Evolutionary conservation across 345 rosid species (phyloP).

Genomic region (Lumnitzera littorea): DNA sequence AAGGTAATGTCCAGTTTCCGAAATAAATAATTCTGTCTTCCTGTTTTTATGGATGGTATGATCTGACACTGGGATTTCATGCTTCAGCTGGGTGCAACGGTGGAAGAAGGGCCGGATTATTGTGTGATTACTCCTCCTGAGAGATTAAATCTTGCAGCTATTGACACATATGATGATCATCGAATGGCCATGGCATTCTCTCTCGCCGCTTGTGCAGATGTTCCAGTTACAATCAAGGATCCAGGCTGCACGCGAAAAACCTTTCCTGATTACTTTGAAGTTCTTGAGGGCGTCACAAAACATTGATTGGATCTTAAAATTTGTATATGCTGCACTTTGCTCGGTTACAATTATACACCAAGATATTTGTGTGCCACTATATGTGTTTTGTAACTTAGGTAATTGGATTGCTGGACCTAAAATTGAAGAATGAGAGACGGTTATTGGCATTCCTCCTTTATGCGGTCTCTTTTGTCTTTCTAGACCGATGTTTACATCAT

Average conservation of each 20-base stretch:
- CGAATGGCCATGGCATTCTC: constrained; percentile 99
- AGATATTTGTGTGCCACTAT: too few species aligned
- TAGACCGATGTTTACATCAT: too few species aligned
- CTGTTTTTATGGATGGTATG: background rate
- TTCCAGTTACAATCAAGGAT: constrained; percentile 88
- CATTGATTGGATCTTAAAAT: constrained; percentile 11
- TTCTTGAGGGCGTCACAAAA: constrained; percentile 65
- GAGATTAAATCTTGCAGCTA: constrained; percentile 58
- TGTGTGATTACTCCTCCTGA: constrained; percentile 94
- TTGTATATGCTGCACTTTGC: too few species aligned
- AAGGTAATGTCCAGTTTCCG: constrained; percentile 37
- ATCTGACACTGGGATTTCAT: too few species aligned
- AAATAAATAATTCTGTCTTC: background rate
- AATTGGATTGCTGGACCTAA: too few species aligned
- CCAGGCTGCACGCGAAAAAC: constrained; percentile 92
- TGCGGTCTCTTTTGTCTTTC: too few species aligned
- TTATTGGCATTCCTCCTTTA: too few species aligned
- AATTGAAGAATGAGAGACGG: too few species aligned
- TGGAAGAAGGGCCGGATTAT: constrained; percentile 93
- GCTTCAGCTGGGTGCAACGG: constrained; percentile 82
- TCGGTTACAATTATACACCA: too few species aligned
- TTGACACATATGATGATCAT: constrained; percentile 94
- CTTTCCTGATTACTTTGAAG: constrained; percentile 93
- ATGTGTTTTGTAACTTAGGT: too few species aligned
- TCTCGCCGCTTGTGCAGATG: constrained; percentile 92